Conservation (phyloP, 371 early-diverging fungal species). For the Apophysomyces variabilis region DNA sequence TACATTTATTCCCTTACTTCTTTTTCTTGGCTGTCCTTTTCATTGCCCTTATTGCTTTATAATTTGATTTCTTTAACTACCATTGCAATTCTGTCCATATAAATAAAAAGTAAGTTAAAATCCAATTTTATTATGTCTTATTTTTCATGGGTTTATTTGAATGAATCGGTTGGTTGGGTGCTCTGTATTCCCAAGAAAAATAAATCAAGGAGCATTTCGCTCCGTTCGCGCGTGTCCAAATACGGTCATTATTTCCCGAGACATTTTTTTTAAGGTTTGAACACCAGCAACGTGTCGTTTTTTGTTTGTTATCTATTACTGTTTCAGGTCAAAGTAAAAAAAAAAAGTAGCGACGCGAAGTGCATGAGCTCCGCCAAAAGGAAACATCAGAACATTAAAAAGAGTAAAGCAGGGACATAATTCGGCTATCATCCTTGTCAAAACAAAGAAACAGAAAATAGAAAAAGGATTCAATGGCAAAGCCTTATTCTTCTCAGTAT, state of each 20-base stretch:
- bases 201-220: background rate
- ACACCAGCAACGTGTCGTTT: constrained; percentile 5
- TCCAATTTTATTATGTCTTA: too few relatives aligned
- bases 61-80: too few relatives aligned
- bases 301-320: constrained; percentile 8
- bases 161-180: too few relatives aligned
- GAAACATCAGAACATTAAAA: background rate
- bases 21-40: too few relatives aligned
- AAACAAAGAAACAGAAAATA: background rate
- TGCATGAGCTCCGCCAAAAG: background rate
- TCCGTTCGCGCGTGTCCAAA: background rate
- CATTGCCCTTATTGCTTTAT: too few relatives aligned
- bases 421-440: background rate
- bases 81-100: too few relatives aligned
- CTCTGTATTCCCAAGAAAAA: too few relatives aligned
- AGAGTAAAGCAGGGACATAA: background rate
- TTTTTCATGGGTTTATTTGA: too few relatives aligned
- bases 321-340: constrained; percentile 6
- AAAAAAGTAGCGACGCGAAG: background rate
- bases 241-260: constrained; percentile 4
- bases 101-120: too few relatives aligned
- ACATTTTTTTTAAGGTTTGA: background rate
- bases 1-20: too few relatives aligned
- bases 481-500: background rate
- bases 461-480: background rate